Percentiles rank a stretch among this genome's conserved stretches.
Evolutionary conservation across 164 flowering plant genomes (phyloP).

Genomic region (Chimonanthus salicifolius): DNA sequence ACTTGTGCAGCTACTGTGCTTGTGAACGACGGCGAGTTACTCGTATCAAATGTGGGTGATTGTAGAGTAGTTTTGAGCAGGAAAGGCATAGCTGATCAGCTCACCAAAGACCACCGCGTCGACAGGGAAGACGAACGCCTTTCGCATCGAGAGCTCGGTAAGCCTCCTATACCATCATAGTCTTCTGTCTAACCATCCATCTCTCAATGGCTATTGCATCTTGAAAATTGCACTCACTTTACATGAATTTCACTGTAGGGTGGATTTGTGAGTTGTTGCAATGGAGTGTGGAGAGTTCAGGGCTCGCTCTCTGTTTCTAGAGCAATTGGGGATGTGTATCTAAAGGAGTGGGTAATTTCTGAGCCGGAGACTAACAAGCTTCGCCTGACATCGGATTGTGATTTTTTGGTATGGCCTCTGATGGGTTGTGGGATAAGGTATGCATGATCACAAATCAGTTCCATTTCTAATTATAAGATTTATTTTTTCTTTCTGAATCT

Average conservation of each 20-base stretch:
- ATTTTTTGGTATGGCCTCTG: slow-evolving; percentile 60
- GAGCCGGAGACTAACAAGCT: slow-evolving; percentile 41
- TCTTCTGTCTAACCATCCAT: neutral
- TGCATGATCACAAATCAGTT: neutral
- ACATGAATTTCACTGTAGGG: slow-evolving; percentile 26
- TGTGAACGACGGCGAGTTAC: slow-evolving; percentile 29
- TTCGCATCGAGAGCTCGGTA: slow-evolving; percentile 47
- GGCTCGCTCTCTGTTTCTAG: slow-evolving; percentile 59
- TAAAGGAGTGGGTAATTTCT: slow-evolving; percentile 48
- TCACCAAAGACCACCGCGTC: slow-evolving; percentile 44
- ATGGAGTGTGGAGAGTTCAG: slow-evolving; percentile 55
- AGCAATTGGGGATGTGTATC: slow-evolving; percentile 45
- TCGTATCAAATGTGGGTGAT: slow-evolving; percentile 50
- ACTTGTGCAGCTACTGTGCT: slow-evolving; percentile 48
- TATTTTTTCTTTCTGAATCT: neutral
- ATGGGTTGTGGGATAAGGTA: slow-evolving; percentile 74
- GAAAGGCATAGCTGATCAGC: slow-evolving; percentile 33
- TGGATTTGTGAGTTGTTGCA: slow-evolving; percentile 31
- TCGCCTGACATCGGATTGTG: slow-evolving; percentile 28
- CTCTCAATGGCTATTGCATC: neutral
- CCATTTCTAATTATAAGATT: neutral
- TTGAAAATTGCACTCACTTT: neutral
- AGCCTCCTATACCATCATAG: slow-evolving; percentile 5
- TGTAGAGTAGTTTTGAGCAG: slow-evolving; percentile 56
- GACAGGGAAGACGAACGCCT: slow-evolving; percentile 53